Conservation (phyloP, 2,329 filamentous ascomycete species). For the Fusarium sp. region DNA sequence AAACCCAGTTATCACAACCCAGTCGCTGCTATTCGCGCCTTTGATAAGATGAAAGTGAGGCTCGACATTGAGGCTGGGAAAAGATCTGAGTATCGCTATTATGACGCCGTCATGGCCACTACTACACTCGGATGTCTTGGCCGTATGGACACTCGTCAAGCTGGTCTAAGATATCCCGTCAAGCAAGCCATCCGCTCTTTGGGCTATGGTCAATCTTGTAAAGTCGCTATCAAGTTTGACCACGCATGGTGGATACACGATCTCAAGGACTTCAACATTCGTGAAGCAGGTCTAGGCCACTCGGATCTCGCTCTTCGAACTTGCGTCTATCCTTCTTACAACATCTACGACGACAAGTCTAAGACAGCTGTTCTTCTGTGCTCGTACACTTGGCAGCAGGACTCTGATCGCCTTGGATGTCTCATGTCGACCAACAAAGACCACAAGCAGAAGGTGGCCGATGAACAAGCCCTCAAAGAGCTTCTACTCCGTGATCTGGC, state of each 20-base stretch:
- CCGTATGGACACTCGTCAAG: not conserved
- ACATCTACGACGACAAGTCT: not conserved
- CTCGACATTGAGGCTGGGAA: not conserved
- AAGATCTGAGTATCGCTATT: not conserved
- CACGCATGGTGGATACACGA: slow-evolving; percentile 12
- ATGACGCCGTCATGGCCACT: not conserved
- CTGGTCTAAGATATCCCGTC: not conserved
- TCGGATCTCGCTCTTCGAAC: not conserved
- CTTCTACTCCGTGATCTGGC: not conserved
- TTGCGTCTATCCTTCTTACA: slow-evolving; percentile 15
- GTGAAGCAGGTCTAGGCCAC: not conserved
- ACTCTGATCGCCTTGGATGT: slow-evolving; percentile 4
- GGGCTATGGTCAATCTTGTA: not conserved
- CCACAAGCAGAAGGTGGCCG: not conserved
- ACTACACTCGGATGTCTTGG: slow-evolving; percentile 4
- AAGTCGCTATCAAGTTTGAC: slow-evolving; percentile 12
- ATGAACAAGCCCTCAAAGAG: not conserved
- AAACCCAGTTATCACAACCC: not conserved
- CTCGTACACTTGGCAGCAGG: slow-evolving; percentile 14
- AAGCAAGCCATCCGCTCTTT: slow-evolving; percentile 17
- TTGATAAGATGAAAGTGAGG: not conserved
- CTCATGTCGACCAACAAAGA: not conserved
- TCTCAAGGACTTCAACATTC: not conserved
- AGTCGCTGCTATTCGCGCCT: not conserved
- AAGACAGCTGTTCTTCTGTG: slow-evolving; percentile 8